Base-by-base conservation (phyloP, 805 yeast species). In the Clavispora phyllophila region DNA sequence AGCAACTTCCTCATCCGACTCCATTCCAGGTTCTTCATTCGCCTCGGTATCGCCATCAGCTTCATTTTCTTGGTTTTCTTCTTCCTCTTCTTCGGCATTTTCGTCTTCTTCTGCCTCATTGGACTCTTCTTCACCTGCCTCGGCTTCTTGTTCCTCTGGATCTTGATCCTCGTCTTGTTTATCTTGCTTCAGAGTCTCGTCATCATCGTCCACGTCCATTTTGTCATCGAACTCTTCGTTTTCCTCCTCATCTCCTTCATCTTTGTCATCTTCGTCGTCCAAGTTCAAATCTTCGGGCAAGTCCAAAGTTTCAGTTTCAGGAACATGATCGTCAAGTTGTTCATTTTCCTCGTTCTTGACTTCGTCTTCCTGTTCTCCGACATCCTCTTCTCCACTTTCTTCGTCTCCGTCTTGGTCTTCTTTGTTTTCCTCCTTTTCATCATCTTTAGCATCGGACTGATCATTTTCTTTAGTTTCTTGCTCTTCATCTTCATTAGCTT, bases 241-340 rank as follows among this genome's bases (percentile, higher is more conserved):
- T 8, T 50, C 75, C 2, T 67, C 73, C n/a, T 70, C 74, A 1
- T 65, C 76, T 1, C 70, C 78, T n/a, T 59, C 65, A 9, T 53
- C 62, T 2, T 51, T 61, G 9, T 81, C 90, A 5, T 75, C 82
- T 19, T 78, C 95, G n/a, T 82, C 81, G 56, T 91, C 98, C 24
- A 91, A 68, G 52, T 91, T 81, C 73, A 91, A 78, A 54, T 90
- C 96, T 13, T 93, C 98, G 0, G 98, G 97, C 23, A 91, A 70
- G 18, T 93, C 96, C 50, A 91, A 68, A 3, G 90, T 81, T 46
- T 93, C 98, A 5, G 81, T 71, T 58, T 93, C 96, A 15, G 90
- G 91, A 36, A 83, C 87, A 44, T 81, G 68, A 14, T 78, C 78
- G 36, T 87, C 95, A 40, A 87, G 60, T 45, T 83, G 80, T 39